phyloP scores from a whole-genome alignment of 176 grass and related monocot species.

The Otatea glauca region DNA sequence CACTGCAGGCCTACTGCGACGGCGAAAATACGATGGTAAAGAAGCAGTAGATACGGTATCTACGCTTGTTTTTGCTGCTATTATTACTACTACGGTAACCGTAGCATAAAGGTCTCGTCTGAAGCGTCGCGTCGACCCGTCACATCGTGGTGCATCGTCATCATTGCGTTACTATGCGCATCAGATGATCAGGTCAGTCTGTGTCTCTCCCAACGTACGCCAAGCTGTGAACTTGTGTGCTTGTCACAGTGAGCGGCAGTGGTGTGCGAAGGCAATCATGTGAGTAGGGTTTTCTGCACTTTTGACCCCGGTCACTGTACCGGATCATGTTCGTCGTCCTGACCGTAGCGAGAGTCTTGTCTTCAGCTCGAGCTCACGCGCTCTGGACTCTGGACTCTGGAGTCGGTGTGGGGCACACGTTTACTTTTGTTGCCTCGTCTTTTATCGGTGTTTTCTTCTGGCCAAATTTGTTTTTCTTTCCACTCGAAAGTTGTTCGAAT shows the following conservation, averaged over 20 bases:
- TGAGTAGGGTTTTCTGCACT: background rate
- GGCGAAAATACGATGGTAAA: slow-evolving; percentile 22
- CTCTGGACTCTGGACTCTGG: background rate
- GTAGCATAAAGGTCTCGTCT: background rate
- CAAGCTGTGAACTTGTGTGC: background rate
- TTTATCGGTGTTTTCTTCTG: background rate
- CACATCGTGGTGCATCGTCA: background rate
- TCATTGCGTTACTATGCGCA: background rate
- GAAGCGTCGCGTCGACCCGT: background rate
- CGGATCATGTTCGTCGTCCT: background rate
- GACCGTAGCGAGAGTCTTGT: background rate
- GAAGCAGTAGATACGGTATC: too few species aligned
- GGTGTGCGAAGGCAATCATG: background rate
- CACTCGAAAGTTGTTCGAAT: too few species aligned
- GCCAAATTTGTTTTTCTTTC: background rate
- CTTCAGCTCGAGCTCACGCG: background rate
- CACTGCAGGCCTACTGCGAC: background rate
- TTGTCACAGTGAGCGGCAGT: background rate
- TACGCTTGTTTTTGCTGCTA: too few species aligned
- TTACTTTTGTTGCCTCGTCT: background rate
- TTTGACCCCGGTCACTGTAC: background rate
- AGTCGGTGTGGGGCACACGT: background rate
- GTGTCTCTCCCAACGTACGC: background rate
- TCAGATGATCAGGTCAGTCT: background rate
- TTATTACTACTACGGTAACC: too few species aligned